phyloP scores from a whole-genome alignment of 2,329 filamentous ascomycete species.

The Sarocladium kiliense region DNA sequence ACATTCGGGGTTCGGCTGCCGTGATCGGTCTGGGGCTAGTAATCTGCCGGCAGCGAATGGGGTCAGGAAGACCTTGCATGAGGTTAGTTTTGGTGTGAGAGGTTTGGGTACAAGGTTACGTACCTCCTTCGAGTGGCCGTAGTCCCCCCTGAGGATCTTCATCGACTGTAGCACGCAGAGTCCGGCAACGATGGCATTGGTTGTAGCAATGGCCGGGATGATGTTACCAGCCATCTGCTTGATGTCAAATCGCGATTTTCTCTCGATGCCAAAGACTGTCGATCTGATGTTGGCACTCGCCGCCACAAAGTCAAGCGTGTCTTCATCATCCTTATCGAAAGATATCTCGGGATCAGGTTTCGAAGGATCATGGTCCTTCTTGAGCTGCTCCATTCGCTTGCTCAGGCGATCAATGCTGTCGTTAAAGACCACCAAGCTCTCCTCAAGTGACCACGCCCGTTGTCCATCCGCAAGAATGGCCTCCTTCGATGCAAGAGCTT shows the following conservation, averaged over 20 bases:
- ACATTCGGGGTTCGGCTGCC: conserved; percentile 73
- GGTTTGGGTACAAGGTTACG: conserved; percentile 12
- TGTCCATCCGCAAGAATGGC: conserved; percentile 63
- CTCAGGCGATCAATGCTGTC: conserved; percentile 77
- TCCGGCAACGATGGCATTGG: conserved; percentile 91
- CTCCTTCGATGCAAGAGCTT: conserved; percentile 45
- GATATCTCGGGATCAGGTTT: conserved; percentile 60
- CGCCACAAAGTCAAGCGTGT: conserved; percentile 91
- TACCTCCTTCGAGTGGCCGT: conserved; percentile 69
- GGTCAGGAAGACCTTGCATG: conserved; percentile 67
- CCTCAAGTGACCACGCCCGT: conserved; percentile 70
- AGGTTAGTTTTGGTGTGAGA: background rate
- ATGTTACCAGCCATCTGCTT: conserved; percentile 99
- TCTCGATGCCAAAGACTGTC: conserved; percentile 80
- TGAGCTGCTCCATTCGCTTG: conserved; percentile 63
- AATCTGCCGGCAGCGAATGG: conserved; percentile 55
- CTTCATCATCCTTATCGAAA: conserved; percentile 96
- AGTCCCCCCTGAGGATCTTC: conserved; percentile 76
- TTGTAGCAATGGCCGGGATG: conserved; percentile 96
- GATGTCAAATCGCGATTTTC: conserved; percentile 89
- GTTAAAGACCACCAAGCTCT: conserved; percentile 82
- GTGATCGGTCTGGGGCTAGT: conserved; percentile 50
- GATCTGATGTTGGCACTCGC: conserved; percentile 88
- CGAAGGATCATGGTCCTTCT: conserved; percentile 40
- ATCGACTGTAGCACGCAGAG: conserved; percentile 89